Percentiles rank a stretch among this genome's conserved stretches.
These are phyloP conservation scores for Neopestalotiopsis sp. DNA, from an alignment of 2,329 filamentous ascomycete species.

Conservation along the genomic window DNA sequence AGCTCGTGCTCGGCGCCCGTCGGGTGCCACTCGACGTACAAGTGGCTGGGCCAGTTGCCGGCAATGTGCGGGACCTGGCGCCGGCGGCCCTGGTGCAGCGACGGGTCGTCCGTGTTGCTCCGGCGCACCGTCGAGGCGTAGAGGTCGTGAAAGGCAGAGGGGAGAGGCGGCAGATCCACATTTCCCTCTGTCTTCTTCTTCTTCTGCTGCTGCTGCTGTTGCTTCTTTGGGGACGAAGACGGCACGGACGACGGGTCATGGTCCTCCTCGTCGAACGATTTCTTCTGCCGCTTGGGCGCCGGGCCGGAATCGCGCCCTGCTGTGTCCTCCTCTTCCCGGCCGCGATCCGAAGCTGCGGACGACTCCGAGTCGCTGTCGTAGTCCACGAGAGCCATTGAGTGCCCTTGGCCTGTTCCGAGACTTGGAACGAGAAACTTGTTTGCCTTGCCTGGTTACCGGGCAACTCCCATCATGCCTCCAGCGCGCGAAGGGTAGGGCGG, in stretches of 20 bases:
- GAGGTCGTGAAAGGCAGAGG: constrained; percentile 82
- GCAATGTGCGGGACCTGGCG: constrained; percentile 82
- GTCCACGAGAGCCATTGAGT: constrained; percentile 45
- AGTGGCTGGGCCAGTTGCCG: constrained; percentile 91
- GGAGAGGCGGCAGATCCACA: constrained; percentile 71
- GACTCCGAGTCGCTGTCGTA: constrained; percentile 29
- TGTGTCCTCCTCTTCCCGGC: background rate
- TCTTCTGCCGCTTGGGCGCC: constrained; percentile 27
- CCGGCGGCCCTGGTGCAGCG: constrained; percentile 83
- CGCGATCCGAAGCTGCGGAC: constrained; percentile 24
- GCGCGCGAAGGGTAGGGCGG: constrained; percentile 8
- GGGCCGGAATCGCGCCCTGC: constrained; percentile 9
- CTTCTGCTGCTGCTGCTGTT: no score
- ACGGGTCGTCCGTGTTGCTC: constrained; percentile 81
- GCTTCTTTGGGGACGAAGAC: no score
- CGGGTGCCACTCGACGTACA: constrained; percentile 82
- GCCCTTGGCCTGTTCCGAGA: background rate
- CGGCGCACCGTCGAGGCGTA: constrained; percentile 84
- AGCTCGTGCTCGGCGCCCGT: constrained; percentile 47
- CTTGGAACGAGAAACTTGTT: background rate
- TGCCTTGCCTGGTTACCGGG: background rate
- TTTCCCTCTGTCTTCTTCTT: constrained; percentile 24
- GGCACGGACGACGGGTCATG: no score
- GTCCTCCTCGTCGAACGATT: no score
- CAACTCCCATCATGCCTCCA: background rate